phyloP scores from a whole-genome alignment of 495 filamentous ascomycete species.

The Aspergillus affinis region DNA sequence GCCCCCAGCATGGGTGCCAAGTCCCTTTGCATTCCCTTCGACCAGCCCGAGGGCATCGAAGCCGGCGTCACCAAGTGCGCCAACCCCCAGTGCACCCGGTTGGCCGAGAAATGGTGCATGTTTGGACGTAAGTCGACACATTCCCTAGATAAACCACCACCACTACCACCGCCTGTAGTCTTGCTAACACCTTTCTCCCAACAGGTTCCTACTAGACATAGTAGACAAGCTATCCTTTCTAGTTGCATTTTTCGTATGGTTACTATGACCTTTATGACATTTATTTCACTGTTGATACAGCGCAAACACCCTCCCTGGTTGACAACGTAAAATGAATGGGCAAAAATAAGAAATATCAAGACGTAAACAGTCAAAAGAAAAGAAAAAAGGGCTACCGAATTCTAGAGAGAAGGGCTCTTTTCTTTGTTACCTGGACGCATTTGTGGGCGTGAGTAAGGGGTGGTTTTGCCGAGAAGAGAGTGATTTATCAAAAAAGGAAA shows the following conservation, averaged over 20 bases:
- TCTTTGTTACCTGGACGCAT: not conserved
- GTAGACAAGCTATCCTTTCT: not conserved
- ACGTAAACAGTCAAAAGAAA: not conserved
- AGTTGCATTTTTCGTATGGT: conserved; percentile 7
- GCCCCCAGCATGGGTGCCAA: conserved; percentile 97
- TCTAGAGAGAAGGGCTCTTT: not conserved
- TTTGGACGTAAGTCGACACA: conserved; percentile 62
- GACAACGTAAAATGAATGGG: not conserved
- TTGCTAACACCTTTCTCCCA: conserved; percentile 8
- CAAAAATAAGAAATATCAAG: not conserved
- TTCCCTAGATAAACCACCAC: not conserved
- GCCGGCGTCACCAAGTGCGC: conserved; percentile 83
- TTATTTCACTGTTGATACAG: conserved; percentile 9
- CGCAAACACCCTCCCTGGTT: not conserved
- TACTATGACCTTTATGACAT: conserved; percentile 21
- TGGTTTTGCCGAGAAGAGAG: no score
- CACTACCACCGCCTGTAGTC: not conserved
- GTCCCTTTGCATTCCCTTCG: conserved; percentile 94
- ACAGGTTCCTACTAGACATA: conserved; percentile 39
- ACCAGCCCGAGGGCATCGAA: conserved; percentile 81
- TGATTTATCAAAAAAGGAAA: not conserved
- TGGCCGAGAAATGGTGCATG: conserved; percentile 81
- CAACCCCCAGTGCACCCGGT: conserved; percentile 74
- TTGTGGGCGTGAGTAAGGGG: not conserved
- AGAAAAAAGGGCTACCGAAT: no score